Evolutionary conservation across 2,329 filamentous ascomycete species (phyloP).

Genomic region (Botrytis byssoidea): DNA sequence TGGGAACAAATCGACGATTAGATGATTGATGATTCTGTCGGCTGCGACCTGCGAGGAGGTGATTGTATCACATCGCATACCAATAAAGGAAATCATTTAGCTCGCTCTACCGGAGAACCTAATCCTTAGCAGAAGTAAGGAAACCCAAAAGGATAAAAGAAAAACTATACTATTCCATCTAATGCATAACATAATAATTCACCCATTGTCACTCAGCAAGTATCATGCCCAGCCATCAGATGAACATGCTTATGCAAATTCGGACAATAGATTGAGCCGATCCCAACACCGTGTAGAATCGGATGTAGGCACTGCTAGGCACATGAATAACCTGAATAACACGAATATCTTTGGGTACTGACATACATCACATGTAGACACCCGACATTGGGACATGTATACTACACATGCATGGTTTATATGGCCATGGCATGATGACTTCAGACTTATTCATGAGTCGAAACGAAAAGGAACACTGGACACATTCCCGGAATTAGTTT

Average conservation of each 20-base stretch:
- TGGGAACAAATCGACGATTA: background rate
- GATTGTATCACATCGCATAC: background rate
- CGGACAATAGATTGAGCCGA: constrained; percentile 8
- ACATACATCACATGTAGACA: background rate
- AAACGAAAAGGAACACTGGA: background rate
- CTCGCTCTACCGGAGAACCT: background rate
- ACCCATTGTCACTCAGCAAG: constrained; percentile 7
- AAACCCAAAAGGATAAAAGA: background rate
- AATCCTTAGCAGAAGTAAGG: background rate
- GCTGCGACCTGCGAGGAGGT: background rate
- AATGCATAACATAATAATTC: background rate
- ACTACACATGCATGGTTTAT: background rate
- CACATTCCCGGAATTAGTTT: background rate
- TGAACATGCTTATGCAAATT: constrained; percentile 15
- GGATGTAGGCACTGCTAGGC: background rate
- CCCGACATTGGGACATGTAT: background rate
- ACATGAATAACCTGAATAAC: background rate
- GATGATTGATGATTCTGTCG: background rate
- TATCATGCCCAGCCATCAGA: constrained; percentile 13
- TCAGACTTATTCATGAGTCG: background rate
- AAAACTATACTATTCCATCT: background rate
- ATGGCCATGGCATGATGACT: background rate
- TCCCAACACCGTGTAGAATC: constrained; percentile 1
- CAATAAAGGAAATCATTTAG: background rate
- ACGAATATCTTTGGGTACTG: background rate